These are phyloP conservation scores for Diaporthe helianthi DNA, from an alignment of 2,329 filamentous ascomycete genomes.

Conservation along the genomic window DNA sequence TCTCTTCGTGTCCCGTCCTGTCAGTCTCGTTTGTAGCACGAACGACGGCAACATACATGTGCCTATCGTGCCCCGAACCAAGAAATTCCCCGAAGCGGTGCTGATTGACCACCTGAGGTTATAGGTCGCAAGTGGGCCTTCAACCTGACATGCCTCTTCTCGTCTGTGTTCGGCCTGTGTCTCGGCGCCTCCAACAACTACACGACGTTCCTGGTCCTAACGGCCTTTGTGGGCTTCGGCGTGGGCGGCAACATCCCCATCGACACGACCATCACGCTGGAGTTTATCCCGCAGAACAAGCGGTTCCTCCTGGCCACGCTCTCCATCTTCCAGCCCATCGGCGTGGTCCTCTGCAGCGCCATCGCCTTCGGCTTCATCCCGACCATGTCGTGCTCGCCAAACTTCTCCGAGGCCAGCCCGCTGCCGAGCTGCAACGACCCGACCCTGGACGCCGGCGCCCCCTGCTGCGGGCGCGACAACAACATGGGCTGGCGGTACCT, in stretches of 20 bases:
- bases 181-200: constrained; percentile 58
- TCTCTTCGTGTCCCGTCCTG: not conserved
- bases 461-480: constrained; percentile 44
- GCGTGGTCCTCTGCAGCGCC: constrained; percentile 57
- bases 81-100: not conserved
- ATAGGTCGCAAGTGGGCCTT: constrained; percentile 58
- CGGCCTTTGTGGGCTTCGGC: constrained; percentile 61
- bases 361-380: constrained; percentile 63
- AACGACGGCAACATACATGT: not conserved
- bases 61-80: too few relatives aligned
- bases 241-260: constrained; percentile 63
- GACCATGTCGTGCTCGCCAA: constrained; percentile 56
- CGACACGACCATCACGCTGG: constrained; percentile 61
- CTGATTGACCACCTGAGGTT: constrained; percentile 39
- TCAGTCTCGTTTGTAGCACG: not conserved
- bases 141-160: constrained; percentile 63
- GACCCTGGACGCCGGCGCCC: constrained; percentile 37
- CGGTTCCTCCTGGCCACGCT: constrained; percentile 60
- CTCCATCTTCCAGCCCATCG: constrained; percentile 62
- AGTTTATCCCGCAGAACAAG: constrained; percentile 60
- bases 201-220: constrained; percentile 58
- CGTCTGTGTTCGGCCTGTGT: constrained; percentile 59
- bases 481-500: constrained; percentile 69
- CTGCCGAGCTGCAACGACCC: constrained; percentile 51
- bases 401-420: constrained; percentile 53